Evolutionary conservation across 1,284 basidiomycete species (phyloP).

Genomic region (Leccinum pseudoinsigne): DNA sequence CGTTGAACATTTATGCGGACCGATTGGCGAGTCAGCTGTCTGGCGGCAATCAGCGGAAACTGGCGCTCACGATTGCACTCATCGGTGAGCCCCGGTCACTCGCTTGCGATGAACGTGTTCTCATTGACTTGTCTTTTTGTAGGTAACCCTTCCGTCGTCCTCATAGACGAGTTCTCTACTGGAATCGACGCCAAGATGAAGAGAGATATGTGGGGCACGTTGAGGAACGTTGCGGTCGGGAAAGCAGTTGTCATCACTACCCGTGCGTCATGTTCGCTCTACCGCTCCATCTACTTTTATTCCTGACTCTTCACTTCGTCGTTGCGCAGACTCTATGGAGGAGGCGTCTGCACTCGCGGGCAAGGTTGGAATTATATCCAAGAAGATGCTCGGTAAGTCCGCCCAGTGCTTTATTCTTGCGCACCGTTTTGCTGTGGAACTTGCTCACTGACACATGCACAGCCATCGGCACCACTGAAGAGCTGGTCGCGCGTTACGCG

Average conservation of each 20-base stretch:
- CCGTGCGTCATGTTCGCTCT: slow-evolving; percentile 42
- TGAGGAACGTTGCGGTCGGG: slow-evolving; percentile 61
- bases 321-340: slow-evolving; percentile 71
- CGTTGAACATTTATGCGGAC: slow-evolving; percentile 61
- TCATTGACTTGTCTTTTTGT: neutral
- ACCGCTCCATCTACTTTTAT: neutral
- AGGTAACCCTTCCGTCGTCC: slow-evolving; percentile 76
- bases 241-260: slow-evolving; percentile 72
- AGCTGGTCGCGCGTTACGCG: slow-evolving; percentile 64
- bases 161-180: slow-evolving; percentile 84
- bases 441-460: neutral
- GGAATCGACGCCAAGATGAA: slow-evolving; percentile 85
- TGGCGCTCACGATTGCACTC: slow-evolving; percentile 75
- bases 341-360: slow-evolving; percentile 77
- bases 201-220: slow-evolving; percentile 78
- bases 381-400: slow-evolving; percentile 60
- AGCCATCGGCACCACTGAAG: slow-evolving; percentile 68
- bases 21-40: slow-evolving; percentile 72
- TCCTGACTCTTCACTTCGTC: neutral
- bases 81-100: slow-evolving; percentile 50
- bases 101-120: neutral
- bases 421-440: neutral
- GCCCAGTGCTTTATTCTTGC: neutral
- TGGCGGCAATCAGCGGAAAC: slow-evolving; percentile 80
- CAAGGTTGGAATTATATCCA: slow-evolving; percentile 72